Evolutionary conservation across 352 stramenopile species (phyloP), one percentile per base, ranked within the genome.

Genomic region (Thalassiosira allenii): DNA sequence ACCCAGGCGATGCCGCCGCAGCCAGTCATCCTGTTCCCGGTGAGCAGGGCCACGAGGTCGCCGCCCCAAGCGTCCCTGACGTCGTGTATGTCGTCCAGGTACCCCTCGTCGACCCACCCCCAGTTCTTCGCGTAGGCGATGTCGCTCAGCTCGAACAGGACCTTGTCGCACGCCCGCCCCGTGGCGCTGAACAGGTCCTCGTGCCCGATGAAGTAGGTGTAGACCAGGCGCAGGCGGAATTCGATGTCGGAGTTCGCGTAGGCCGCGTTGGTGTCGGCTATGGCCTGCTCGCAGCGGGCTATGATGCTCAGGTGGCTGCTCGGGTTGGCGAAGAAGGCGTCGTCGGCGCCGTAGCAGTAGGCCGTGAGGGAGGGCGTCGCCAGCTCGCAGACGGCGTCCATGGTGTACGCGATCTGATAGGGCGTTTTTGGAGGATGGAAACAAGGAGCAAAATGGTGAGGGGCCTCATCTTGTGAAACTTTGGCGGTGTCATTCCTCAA

Each of bases 51-150:
- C 1, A 76, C 63, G 54, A 81, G 37, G 37, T 81, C 73, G 8
- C 52, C 73, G 23, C 73, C 73, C 56, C 53, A 75, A n/a, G 58
- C 40, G 37, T 58, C 33, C 43, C 73, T 47, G 17, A 49, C 11
- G 20, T 37, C 41, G 32, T 71, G 43, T 6, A 81, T 49, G n/a
- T 81, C 73, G 43, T 81, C 73, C 73, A 81, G 75, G 22, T 66
- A 2, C 8, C 56, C 73, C 49, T 81, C 73, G 22, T 9, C 14
- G 4, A 14, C 44, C 6, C n/a, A 47, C 6, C n/a, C n/a, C n/a
- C n/a, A n/a, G n/a, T 30, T 27, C 44, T 66, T 0, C 0, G 20
- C 34, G 44, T 29, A 30, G 3, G 73, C n/a, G 12, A 63, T 27
- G 14, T 20, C 23, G 14, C 32, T 30, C 29, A 44, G 67, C 3